Percentiles rank a stretch among this genome's conserved stretches.
Evolutionary conservation across 1,284 basidiomycete genomes (phyloP).

Genomic region (Trichosporon asahii): DNA sequence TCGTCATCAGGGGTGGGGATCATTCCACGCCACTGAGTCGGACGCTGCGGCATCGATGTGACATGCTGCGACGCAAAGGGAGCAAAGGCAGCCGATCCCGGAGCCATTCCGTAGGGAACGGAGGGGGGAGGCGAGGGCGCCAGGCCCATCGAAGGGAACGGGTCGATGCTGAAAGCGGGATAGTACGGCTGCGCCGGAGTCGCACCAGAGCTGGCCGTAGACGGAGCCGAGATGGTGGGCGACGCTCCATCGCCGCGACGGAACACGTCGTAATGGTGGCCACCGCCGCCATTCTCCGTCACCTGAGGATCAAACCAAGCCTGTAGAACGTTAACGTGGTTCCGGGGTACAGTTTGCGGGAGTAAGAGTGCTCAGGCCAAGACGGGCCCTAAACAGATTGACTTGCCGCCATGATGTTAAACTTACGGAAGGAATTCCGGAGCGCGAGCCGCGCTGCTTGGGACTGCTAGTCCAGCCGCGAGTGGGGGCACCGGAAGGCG

Average conservation of each 20-base stretch:
- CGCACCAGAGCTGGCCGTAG: slow-evolving; percentile 40
- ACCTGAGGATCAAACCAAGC: slow-evolving; percentile 44
- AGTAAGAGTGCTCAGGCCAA: neutral
- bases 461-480: slow-evolving; percentile 33
- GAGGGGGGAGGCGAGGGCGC: slow-evolving; percentile 44
- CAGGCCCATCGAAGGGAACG: slow-evolving; percentile 34
- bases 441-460: slow-evolving; percentile 38
- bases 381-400: neutral
- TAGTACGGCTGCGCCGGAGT: slow-evolving; percentile 20
- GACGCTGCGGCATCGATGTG: slow-evolving; percentile 18
- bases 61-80: slow-evolving; percentile 29
- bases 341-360: neutral
- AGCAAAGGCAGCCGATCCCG: slow-evolving; percentile 30
- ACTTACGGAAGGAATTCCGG: slow-evolving; percentile 44
- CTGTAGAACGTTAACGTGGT: slow-evolving; percentile 21
- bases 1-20: slow-evolving; percentile 61
- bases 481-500: slow-evolving; percentile 26
- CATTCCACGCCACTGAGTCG: slow-evolving; percentile 14
- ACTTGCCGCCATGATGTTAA: neutral
- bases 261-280: slow-evolving; percentile 36
- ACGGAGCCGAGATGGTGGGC: slow-evolving; percentile 44
- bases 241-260: slow-evolving; percentile 38
- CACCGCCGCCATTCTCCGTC: slow-evolving; percentile 1
- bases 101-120: slow-evolving; percentile 27
- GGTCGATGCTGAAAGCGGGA: slow-evolving; percentile 21